phyloP scores from a whole-genome alignment of 2,329 filamentous ascomycete genomes.

The Aciculosporium take region DNA sequence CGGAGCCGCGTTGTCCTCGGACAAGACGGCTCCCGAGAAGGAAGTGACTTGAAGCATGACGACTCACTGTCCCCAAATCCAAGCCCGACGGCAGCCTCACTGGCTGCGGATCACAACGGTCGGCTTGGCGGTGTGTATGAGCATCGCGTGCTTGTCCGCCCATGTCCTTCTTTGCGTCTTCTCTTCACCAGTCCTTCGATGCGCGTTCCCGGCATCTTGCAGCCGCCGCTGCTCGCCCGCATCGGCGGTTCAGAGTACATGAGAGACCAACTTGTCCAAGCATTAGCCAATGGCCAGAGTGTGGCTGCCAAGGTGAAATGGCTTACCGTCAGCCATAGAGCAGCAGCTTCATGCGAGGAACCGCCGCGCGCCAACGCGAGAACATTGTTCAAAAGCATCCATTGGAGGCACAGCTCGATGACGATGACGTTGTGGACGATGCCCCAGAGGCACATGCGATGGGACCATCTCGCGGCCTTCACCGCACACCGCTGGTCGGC shows the following conservation, averaged over 20 bases:
- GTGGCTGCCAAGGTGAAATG: conserved; percentile 54
- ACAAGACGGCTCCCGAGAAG: background rate
- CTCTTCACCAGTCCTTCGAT: conserved; percentile 56
- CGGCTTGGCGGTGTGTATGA: conserved; percentile 25
- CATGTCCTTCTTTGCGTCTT: conserved; percentile 50
- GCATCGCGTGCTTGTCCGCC: conserved; percentile 50
- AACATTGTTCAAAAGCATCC: conserved; percentile 13
- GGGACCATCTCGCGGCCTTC: conserved; percentile 57
- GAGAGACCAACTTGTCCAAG: conserved; percentile 35
- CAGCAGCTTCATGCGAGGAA: background rate
- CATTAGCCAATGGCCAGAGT: conserved; percentile 52
- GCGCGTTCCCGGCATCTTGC: conserved; percentile 52
- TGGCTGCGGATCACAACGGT: conserved; percentile 9
- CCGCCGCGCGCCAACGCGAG: conserved; percentile 3
- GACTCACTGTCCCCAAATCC: background rate
- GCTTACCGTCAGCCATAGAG: conserved; percentile 6
- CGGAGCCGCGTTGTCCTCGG: conserved; percentile 9
- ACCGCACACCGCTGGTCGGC: conserved; percentile 58
- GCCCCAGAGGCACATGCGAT: conserved; percentile 16
- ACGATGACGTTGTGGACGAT: conserved; percentile 5
- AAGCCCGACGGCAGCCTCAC: conserved; percentile 1
- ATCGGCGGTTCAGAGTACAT: conserved; percentile 36
- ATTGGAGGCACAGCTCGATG: conserved; percentile 38
- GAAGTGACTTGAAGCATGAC: background rate
- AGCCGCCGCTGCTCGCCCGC: conserved; percentile 40